phyloP scores from a whole-genome alignment of 805 yeast species.

The Barnettozyma populi region DNA sequence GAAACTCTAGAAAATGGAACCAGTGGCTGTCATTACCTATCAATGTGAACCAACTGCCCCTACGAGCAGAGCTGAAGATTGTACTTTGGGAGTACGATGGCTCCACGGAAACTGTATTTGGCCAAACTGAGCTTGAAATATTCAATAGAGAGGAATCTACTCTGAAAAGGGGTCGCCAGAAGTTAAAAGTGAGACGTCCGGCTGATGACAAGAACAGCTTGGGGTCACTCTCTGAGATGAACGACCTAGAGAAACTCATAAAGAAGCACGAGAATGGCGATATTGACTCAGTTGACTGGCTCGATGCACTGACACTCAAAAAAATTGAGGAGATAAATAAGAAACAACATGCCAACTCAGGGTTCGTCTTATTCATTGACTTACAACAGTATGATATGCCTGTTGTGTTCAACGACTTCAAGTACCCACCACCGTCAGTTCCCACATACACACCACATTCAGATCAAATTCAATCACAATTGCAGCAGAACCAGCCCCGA shows the following conservation, averaged over 20 bases:
- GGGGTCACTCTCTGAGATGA: conserved; percentile 31
- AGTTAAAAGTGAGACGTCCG: conserved; percentile 40
- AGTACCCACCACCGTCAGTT: conserved; percentile 31
- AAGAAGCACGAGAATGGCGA: conserved; percentile 68
- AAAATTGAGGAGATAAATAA: conserved; percentile 32
- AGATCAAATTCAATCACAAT: conserved; percentile 30
- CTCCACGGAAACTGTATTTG: conserved; percentile 48
- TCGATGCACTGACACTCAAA: conserved; percentile 61
- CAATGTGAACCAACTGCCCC: conserved; percentile 62
- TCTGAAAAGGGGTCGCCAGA: conserved; percentile 68
- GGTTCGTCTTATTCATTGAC: conserved; percentile 44
- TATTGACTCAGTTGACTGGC: conserved; percentile 58
- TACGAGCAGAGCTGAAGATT: conserved; percentile 54
- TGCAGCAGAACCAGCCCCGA: conserved; percentile 21
- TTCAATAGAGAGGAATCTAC: conserved; percentile 58
- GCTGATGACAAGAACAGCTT: conserved; percentile 24
- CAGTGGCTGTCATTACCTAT: conserved; percentile 73
- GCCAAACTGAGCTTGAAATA: conserved; percentile 51
- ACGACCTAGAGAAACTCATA: conserved; percentile 45
- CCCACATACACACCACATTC: conserved; percentile 36
- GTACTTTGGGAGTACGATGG: conserved; percentile 65
- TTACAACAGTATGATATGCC: conserved; percentile 67
- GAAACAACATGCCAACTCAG: conserved; percentile 24
- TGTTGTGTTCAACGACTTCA: conserved; percentile 58
- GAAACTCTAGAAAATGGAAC: conserved; percentile 51